Base-by-base conservation (phyloP, 441 rosid species). In the Aquilaria agallochum region DNA sequence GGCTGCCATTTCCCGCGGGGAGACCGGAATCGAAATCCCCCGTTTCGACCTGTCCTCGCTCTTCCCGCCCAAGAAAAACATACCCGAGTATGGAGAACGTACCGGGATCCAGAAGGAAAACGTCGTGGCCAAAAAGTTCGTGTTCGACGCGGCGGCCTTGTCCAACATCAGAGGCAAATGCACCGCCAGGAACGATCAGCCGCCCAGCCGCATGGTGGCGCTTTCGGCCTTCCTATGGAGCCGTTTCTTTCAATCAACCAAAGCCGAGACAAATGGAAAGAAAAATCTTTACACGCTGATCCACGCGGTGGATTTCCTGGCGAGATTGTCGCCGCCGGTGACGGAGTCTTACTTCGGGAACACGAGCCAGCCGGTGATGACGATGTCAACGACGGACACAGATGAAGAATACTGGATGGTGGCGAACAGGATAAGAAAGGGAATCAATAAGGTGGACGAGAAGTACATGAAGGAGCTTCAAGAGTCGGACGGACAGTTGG, bases 121-220 rank as follows among this genome's bases (percentile, higher is more conserved):
- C 12, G 40, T 81, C 9, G 53, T 53, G 3, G 9, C 78, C 1
- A 78, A 66, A 58, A 78, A 79, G 64, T 78, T 83, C 40, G 53
- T 74, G 47, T 78, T 83, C 46, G 15, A 48, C 2, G 34, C 74
- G 7, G 27, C 67, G 1, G 60, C 63, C 11, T 58, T 83, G n/a
- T 70, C 67, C n/a, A 49, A 65, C 27, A 50, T 83, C 0, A 72
- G 51, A 59, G 76, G 44, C 2, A 74, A 62, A 49, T 80, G 63
- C 31, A 42, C 62, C 0, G 5, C 9, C 12, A 34, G 45, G 3
- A 56, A 42, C 32, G 31, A 60, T 5, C 53, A 3, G 32, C 54
- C 53, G 6, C 80, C 77, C 0, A 52, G 82, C 0, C 73, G 85
- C 0, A 36, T 77, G 5, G 76, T 68, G 65, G 76, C 74, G 2